Evolutionary conservation across 495 filamentous ascomycete genomes (phyloP).

Genomic region (Xylaria castorea): DNA sequence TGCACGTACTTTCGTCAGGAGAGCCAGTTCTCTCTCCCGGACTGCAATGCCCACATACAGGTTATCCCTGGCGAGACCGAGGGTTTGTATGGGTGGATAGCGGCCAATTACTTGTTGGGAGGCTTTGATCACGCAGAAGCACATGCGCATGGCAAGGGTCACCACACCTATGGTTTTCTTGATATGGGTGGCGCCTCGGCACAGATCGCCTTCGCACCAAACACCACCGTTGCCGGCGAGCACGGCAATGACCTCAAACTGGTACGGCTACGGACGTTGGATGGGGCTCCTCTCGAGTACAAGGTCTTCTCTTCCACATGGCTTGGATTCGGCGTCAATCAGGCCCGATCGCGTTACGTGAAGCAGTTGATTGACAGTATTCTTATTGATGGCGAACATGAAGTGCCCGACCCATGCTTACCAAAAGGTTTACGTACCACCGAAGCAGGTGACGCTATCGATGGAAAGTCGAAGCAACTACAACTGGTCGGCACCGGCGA

Average conservation of each 20-base stretch:
- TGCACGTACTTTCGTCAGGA: conserved; percentile 83
- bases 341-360: conserved; percentile 84
- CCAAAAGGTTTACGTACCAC: conserved; percentile 77
- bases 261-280: conserved; percentile 79
- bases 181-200: conserved; percentile 99
- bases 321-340: conserved; percentile 94
- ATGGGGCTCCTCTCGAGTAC: conserved; percentile 79
- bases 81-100: conserved; percentile 97
- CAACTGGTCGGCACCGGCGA: conserved; percentile 78
- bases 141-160: conserved; percentile 79
- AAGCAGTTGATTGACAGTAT: conserved; percentile 68
- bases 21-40: conserved; percentile 84
- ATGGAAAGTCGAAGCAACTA: conserved; percentile 39
- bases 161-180: conserved; percentile 96
- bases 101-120: conserved; percentile 95
- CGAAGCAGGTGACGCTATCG: conserved; percentile 61
- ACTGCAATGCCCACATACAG: conserved; percentile 90
- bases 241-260: conserved; percentile 91
- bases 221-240: conserved; percentile 85
- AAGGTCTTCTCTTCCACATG: conserved; percentile 94
- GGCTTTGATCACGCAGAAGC: conserved; percentile 82
- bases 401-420: conserved; percentile 91
- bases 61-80: conserved; percentile 98
- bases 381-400: conserved; percentile 57
- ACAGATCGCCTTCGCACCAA: conserved; percentile 97